Percentiles rank a stretch among this genome's conserved stretches.
phyloP scores from a whole-genome alignment of 2,329 filamentous ascomycete genomes.

The Pseudocercospora macadamiae region DNA sequence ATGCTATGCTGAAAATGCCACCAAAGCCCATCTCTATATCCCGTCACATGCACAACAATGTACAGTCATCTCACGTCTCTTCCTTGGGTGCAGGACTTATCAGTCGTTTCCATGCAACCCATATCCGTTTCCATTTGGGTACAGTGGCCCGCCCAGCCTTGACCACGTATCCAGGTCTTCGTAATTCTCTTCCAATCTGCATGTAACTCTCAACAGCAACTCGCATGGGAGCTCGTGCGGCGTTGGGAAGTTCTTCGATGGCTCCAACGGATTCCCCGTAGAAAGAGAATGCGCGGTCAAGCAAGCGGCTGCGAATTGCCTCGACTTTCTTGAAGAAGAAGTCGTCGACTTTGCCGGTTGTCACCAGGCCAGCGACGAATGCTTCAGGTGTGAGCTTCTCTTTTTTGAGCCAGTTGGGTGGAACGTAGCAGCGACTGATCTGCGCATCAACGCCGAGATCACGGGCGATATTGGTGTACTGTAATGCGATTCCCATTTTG shows the following conservation, averaged over 20 bases:
- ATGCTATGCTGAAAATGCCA: not conserved
- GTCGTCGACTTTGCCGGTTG: conserved; percentile 33
- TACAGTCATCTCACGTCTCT: conserved; percentile 2
- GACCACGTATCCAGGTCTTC: conserved; percentile 48
- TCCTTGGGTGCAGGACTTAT: conserved; percentile 29
- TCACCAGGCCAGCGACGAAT: conserved; percentile 51
- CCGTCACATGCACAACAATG: not conserved
- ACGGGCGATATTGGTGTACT: conserved; percentile 76
- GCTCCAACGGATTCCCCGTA: conserved; percentile 59
- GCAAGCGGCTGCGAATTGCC: conserved; percentile 55
- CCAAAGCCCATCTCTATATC: not conserved
- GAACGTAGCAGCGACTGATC: conserved; percentile 70
- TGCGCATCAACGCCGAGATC: conserved; percentile 70
- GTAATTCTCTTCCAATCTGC: conserved; percentile 70
- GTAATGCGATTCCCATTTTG: conserved; percentile 73
- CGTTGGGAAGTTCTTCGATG: conserved; percentile 64
- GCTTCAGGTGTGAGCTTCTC: conserved; percentile 57
- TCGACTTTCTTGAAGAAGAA: conserved; percentile 55
- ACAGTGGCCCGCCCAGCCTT: conserved; percentile 52
- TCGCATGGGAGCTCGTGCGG: conserved; percentile 65
- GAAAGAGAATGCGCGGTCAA: conserved; percentile 63
- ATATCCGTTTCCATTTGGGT: conserved; percentile 52
- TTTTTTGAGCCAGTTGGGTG: conserved; percentile 64
- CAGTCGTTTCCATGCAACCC: conserved; percentile 63
- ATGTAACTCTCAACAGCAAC: conserved; percentile 76